Percentiles rank a stretch among this genome's conserved stretches.
Conservation (phyloP, 108 stramenopile genomes). For the Conticribra guillardii region DNA sequence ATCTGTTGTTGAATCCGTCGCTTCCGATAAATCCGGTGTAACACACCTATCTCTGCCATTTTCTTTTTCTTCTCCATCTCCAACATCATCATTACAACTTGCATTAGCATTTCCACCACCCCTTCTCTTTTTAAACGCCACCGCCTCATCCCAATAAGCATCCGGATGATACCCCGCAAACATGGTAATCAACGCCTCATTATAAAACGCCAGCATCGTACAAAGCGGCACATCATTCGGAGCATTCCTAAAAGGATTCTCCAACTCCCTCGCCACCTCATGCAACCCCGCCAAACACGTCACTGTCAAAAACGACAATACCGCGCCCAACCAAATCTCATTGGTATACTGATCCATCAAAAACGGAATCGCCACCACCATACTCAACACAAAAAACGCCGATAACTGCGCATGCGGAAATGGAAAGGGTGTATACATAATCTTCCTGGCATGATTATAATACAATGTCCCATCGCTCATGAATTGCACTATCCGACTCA, state of each 20-base stretch:
- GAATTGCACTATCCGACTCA: constrained; percentile 73
- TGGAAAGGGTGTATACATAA: constrained; percentile 78
- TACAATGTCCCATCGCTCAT: constrained; percentile 75
- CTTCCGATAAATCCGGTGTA: too few relatives aligned
- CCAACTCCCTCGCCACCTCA: constrained; percentile 81
- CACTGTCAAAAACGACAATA: constrained; percentile 66
- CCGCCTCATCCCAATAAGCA: constrained; percentile 60
- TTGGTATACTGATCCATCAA: constrained; percentile 76
- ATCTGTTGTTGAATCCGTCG: too few relatives aligned
- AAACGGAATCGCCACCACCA: constrained; percentile 58
- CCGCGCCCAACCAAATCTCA: constrained; percentile 50
- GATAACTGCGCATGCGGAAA: constrained; percentile 79
- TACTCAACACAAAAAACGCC: constrained; percentile 58
- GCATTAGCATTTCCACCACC: background rate
- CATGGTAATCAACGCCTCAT: constrained; percentile 77
- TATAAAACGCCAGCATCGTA: constrained; percentile 70
- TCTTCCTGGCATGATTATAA: constrained; percentile 82
- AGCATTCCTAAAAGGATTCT: constrained; percentile 82
- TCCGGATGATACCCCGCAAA: constrained; percentile 82
- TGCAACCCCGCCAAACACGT: constrained; percentile 70
- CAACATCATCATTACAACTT: background rate
- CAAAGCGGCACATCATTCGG: constrained; percentile 79
- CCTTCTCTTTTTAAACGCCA: background rate
- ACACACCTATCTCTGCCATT: too few relatives aligned
- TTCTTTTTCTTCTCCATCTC: background rate